A percentile compares a stretch with the other conserved stretches of the same genome.
Evolutionary conservation across 2,329 filamentous ascomycete species (phyloP).

Genomic region (Colletotrichum trifolii): DNA sequence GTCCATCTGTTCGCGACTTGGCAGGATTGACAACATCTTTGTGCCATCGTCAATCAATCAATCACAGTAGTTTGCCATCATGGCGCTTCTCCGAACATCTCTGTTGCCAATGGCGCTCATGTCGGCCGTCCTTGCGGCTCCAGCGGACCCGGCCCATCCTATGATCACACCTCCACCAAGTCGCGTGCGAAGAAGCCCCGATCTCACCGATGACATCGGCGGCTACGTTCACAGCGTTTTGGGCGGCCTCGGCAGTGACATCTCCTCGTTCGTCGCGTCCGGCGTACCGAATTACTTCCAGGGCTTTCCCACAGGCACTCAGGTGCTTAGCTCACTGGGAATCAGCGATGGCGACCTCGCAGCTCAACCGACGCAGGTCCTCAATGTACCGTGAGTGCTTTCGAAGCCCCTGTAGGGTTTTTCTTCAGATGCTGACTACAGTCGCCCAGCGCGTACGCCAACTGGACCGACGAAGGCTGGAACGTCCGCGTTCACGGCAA

Average conservation of each 20-base stretch:
- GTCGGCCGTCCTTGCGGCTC: slow-evolving; percentile 35
- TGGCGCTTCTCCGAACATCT: slow-evolving; percentile 20
- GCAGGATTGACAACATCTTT: slow-evolving; percentile 1
- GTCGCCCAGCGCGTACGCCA: slow-evolving; percentile 67
- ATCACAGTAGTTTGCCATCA: background rate
- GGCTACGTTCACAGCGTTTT: slow-evolving; percentile 63
- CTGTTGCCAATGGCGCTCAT: slow-evolving; percentile 31
- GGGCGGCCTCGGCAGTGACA: slow-evolving; percentile 61
- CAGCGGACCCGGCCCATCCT: slow-evolving; percentile 37
- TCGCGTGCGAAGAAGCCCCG: slow-evolving; percentile 32
- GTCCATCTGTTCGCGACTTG: background rate
- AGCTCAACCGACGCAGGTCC: slow-evolving; percentile 74
- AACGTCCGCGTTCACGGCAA: slow-evolving; percentile 82
- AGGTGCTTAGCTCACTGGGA: slow-evolving; percentile 70
- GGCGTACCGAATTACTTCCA: slow-evolving; percentile 77
- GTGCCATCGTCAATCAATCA: too few species aligned
- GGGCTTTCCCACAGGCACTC: slow-evolving; percentile 70
- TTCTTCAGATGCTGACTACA: slow-evolving; percentile 23
- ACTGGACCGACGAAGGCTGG: slow-evolving; percentile 83
- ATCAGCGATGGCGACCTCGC: slow-evolving; percentile 68
- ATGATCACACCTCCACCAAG: slow-evolving; percentile 42
- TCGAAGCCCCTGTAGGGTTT: background rate
- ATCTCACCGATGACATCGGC: slow-evolving; percentile 54
- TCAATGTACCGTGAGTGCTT: slow-evolving; percentile 71
- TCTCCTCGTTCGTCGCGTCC: slow-evolving; percentile 70